phyloP scores from a whole-genome alignment of 176 grass and related monocot species.

The Eragrostis curvula region DNA sequence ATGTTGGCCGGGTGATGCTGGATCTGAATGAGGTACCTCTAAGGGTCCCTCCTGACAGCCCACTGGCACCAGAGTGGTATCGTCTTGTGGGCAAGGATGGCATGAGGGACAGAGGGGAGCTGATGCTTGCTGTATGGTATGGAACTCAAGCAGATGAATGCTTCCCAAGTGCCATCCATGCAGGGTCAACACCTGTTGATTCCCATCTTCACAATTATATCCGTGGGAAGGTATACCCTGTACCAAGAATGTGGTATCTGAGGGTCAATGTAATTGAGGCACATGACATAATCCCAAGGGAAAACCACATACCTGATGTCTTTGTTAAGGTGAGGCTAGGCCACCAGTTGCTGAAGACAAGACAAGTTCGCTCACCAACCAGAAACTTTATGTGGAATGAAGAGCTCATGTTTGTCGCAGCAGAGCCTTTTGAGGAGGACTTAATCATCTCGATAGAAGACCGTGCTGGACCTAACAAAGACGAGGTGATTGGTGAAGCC shows the following conservation, averaged over 20 bases:
- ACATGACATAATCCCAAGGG: slow-evolving; percentile 67
- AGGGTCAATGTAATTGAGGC: slow-evolving; percentile 78
- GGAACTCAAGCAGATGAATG: slow-evolving; percentile 96
- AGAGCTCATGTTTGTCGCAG: slow-evolving; percentile 81
- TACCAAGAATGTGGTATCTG: slow-evolving; percentile 87
- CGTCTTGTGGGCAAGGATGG: slow-evolving; percentile 85
- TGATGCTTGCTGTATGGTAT: slow-evolving; percentile 93
- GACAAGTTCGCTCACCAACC: slow-evolving; percentile 61
- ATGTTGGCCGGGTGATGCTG: slow-evolving; percentile 58
- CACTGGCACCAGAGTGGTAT: slow-evolving; percentile 92
- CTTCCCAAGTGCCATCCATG: slow-evolving; percentile 77
- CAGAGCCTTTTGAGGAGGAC: slow-evolving; percentile 91
- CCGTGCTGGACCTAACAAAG: slow-evolving; percentile 66
- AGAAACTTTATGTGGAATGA: slow-evolving; percentile 81
- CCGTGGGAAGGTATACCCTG: slow-evolving; percentile 90
- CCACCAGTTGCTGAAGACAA: slow-evolving; percentile 62
- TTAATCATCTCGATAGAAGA: slow-evolving; percentile 73
- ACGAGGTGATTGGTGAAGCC: slow-evolving; percentile 62
- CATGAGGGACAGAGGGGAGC: slow-evolving; percentile 69
- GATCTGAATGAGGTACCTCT: slow-evolving; percentile 81
- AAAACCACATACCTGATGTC: slow-evolving; percentile 63
- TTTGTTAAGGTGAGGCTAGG: slow-evolving; percentile 69
- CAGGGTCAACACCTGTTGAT: slow-evolving; percentile 50
- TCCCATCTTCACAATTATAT: slow-evolving; percentile 57
- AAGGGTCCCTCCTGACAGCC: slow-evolving; percentile 90